These are phyloP conservation scores for Tricholoma saponaceum DNA, from an alignment of 768 basidiomycete genomes.

Conservation along the genomic window DNA sequence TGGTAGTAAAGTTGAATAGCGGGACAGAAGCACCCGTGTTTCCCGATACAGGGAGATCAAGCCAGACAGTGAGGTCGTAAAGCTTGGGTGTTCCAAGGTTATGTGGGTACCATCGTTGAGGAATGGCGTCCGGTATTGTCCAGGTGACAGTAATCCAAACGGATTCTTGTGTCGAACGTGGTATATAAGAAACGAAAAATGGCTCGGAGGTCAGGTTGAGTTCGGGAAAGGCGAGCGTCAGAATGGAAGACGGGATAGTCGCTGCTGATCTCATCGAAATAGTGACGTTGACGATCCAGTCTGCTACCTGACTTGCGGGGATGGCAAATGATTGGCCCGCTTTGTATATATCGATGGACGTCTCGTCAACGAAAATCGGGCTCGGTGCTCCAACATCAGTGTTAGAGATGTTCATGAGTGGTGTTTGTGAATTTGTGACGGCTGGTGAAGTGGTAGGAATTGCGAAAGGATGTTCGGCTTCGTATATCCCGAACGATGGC, in stretches of 20 bases:
- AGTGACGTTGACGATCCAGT: slow-evolving; percentile 55
- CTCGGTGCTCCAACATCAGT: slow-evolving; percentile 11
- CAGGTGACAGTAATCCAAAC: slow-evolving; percentile 41
- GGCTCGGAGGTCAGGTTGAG: slow-evolving; percentile 35
- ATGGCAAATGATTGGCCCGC: slow-evolving; percentile 42
- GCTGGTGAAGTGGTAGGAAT: neutral
- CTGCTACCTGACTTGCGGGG: slow-evolving; percentile 40
- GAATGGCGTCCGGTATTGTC: slow-evolving; percentile 40
- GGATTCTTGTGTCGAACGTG: slow-evolving; percentile 21
- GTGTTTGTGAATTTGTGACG: slow-evolving; percentile 2
- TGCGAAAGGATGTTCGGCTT: neutral
- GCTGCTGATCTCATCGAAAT: slow-evolving; percentile 42
- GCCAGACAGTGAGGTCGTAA: slow-evolving; percentile 45
- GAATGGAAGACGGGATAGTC: slow-evolving; percentile 26
- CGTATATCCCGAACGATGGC: neutral
- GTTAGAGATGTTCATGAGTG: slow-evolving; percentile 18
- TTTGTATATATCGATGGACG: slow-evolving; percentile 53
- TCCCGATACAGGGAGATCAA: slow-evolving; percentile 22
- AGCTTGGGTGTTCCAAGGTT: slow-evolving; percentile 52
- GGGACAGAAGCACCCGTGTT: neutral
- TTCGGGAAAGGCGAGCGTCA: slow-evolving; percentile 45
- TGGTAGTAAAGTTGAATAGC: slow-evolving; percentile 30
- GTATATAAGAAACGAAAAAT: slow-evolving; percentile 21
- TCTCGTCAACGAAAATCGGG: slow-evolving; percentile 45
- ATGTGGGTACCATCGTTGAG: slow-evolving; percentile 51